Evolutionary conservation across 495 filamentous ascomycete species (phyloP), one percentile per base, ranked within the genome.

Genomic region (Aspergillus steynii): DNA sequence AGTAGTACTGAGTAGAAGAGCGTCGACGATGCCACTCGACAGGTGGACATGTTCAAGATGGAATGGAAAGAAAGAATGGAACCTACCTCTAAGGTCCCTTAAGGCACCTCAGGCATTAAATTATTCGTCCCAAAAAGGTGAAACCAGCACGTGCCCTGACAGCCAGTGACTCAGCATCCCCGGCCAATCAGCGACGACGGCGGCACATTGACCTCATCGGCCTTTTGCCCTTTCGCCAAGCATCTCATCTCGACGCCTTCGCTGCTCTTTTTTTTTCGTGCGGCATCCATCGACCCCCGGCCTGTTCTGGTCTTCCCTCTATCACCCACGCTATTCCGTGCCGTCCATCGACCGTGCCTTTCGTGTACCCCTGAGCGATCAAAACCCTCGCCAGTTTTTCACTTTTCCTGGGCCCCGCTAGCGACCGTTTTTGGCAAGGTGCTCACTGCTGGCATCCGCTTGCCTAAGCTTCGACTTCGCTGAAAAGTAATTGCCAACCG

Each of bases 161-260:
- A 3, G 58, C 50, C 20, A 20, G 20, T 67, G 65, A 67, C 50
- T 70, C 60, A 67, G 47, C 58, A 9, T 0, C 15, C 9, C 0
- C 28, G 14, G 32, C 67, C 67, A 69, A 69, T 66, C 64, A 69
- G 55, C 29, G 42, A 20, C 12, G 32, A 49, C 12, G 26, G 5
- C 31, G 7, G 46, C 15, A 47, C 20, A 63, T 60, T 65, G 69
- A 65, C 62, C 60, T 71, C 66, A 71, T 68, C 59, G 37, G 46
- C 54, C 53, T 52, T 59, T 37, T 52, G 63, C 64, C 54, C 53
- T 52, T 59, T 37, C 28, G 63, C 64, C 55, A 65, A 65, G 58
- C 32, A 56, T 67, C 52, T 65, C 54, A 25, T 58, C 55, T 59
- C 15, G 31, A 45, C 9, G 12, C 14, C 28, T 54, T 75, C 56